phyloP scores from a whole-genome alignment of 2,329 filamentous ascomycete genomes.

The Botrytis tulipae region DNA sequence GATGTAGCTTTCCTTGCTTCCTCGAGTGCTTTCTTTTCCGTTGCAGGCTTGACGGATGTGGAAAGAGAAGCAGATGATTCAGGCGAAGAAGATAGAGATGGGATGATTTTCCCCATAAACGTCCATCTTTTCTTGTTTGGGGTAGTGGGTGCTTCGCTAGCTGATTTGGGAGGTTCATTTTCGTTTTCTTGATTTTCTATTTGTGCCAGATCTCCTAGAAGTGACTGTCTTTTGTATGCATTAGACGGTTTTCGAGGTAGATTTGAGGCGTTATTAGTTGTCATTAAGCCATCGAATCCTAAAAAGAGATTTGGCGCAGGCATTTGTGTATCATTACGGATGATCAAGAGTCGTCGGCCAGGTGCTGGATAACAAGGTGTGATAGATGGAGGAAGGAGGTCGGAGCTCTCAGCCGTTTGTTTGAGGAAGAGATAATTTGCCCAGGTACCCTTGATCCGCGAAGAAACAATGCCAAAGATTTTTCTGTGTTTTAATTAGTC shows the following conservation, averaged over 20 bases:
- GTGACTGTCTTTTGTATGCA: conserved; percentile 35
- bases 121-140: conserved; percentile 59
- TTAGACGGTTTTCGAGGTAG: conserved; percentile 25
- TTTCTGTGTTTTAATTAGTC: conserved; percentile 44
- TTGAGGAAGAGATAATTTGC: conserved; percentile 61
- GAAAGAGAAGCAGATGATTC: conserved; percentile 21
- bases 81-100: conserved; percentile 40
- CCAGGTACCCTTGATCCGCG: conserved; percentile 60
- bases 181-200: conserved; percentile 23
- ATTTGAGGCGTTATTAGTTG: conserved; percentile 20
- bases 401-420: conserved; percentile 52
- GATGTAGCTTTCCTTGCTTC: conserved; percentile 51
- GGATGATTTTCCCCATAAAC: conserved; percentile 62
- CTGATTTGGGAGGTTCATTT: conserved; percentile 25
- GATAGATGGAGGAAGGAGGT: conserved; percentile 54
- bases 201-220: conserved; percentile 26
- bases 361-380: conserved; percentile 68
- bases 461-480: conserved; percentile 57
- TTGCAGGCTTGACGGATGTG: conserved; percentile 10
- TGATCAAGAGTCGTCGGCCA: conserved; percentile 65
- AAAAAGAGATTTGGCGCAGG: conserved; percentile 48
- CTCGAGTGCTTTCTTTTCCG: conserved; percentile 49
- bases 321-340: conserved; percentile 58
- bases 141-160: conserved; percentile 25
- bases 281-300: conserved; percentile 59